These are phyloP conservation scores for Mortierella claussenii DNA, from an alignment of 192 early-diverging fungal species.

Conservation along the genomic window DNA sequence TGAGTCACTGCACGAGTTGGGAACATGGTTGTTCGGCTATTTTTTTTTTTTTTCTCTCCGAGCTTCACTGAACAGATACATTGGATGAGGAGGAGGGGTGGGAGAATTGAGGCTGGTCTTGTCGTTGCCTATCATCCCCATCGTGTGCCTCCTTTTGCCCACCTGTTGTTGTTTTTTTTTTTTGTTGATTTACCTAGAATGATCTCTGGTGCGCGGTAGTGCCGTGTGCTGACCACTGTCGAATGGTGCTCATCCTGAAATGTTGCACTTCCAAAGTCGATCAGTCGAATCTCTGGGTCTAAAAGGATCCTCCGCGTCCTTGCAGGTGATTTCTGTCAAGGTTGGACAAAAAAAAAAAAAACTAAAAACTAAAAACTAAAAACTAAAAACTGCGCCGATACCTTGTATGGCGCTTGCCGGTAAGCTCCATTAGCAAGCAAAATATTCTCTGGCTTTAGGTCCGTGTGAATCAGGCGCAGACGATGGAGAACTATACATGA, in stretches of 20 bases:
- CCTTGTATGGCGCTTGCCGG: slow-evolving; percentile 62
- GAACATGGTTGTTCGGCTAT: too few species aligned
- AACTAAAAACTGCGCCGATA: background rate
- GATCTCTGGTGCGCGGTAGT: slow-evolving; percentile 98
- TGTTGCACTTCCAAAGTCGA: slow-evolving; percentile 97
- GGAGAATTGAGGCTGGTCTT: too few species aligned
- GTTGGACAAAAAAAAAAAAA: background rate
- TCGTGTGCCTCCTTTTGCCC: too few species aligned
- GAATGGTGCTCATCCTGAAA: slow-evolving; percentile 95
- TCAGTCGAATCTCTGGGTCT: slow-evolving; percentile 83
- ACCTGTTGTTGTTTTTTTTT: background rate
- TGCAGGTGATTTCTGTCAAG: slow-evolving; percentile 51
- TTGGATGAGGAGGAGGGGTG: too few species aligned
- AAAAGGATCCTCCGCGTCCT: slow-evolving; percentile 72
- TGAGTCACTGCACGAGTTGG: too few species aligned
- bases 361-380: background rate
- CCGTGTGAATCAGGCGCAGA: slow-evolving; percentile 91
- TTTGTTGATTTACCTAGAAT: slow-evolving; percentile 70
- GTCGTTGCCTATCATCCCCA: too few species aligned
- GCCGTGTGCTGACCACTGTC: slow-evolving; percentile 91
- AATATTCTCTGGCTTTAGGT: slow-evolving; percentile 98
- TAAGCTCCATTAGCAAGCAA: slow-evolving; percentile 74
- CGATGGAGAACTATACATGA: slow-evolving; percentile 79
- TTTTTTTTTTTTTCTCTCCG: too few species aligned
- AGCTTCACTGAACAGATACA: too few species aligned